Base-by-base conservation (phyloP, 2,329 filamentous ascomycete species). In the Trichophyton rubrum region DNA sequence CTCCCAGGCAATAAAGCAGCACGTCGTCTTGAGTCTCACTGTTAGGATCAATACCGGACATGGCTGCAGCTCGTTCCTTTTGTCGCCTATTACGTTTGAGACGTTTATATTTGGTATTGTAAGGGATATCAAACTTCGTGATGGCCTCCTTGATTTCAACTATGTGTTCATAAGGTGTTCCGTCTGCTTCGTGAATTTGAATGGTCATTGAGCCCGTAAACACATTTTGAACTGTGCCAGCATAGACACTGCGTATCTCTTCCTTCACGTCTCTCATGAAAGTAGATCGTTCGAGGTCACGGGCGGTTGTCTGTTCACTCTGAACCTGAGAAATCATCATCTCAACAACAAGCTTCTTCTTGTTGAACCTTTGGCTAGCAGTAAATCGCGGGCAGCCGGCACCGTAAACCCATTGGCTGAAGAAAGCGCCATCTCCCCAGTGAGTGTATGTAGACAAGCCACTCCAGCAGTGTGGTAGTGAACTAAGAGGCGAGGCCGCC, bases 61-160 rank as follows among this genome's bases (percentile, higher is more conserved):
- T 83, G 57, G 81, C 84, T 43, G 82, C 81, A 22, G 82, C 84
- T 62, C 89, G 85, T 71, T 95, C 89, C 71, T 90, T 90, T 71
- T 92, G 85, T 35, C 88, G 80, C 51, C 87, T 84, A 62, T 88
- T 96, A 55, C 91, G 82, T 78, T 99, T 99, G 2, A 99, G 80
- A 7, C 95, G 86, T 77, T 97, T 99, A 77, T 99, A 99, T 72
- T 99, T 99, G 0, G 93, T 99, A 68, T 97, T 97, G 75, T 99
- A 99, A 0, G 92, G 91, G 63, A 99, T 96, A 64, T 96, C 91
- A 62, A 97, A 88, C 70, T 87, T 89, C 1, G 88, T 89, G 13
- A 84, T 82, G 30, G 87, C 86, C 66, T 96, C 90, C 62, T 90
- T 90, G 70, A 99, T 95, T 68, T 96, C 90, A 35, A 97, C 86